Evolutionary conservation across 1,284 basidiomycete genomes (phyloP).

Genomic region (Meira nashicola): DNA sequence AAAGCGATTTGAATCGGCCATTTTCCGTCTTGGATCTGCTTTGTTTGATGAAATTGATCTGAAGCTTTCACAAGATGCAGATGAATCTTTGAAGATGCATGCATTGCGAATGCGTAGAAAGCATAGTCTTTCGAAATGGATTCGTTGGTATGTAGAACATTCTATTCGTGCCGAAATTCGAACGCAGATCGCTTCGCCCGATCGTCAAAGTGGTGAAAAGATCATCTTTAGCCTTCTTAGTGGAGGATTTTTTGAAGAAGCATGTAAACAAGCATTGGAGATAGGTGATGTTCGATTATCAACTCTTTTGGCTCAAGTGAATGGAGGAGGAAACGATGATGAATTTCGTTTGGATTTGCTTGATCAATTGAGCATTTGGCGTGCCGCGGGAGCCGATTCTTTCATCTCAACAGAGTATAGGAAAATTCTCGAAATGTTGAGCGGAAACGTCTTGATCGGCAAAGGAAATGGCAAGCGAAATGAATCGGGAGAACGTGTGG

Average conservation of each 20-base stretch:
- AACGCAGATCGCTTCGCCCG: constrained; percentile 42
- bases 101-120: constrained; percentile 65
- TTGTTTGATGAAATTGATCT: constrained; percentile 78
- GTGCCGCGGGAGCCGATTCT: constrained; percentile 68
- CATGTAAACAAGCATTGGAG: constrained; percentile 71
- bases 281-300: constrained; percentile 78
- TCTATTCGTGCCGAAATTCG: constrained; percentile 63
- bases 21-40: constrained; percentile 84
- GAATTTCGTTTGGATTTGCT: constrained; percentile 70
- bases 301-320: constrained; percentile 82
- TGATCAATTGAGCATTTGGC: constrained; percentile 79
- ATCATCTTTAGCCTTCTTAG: constrained; percentile 71
- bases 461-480: constrained; percentile 57
- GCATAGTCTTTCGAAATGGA: constrained; percentile 77
- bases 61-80: constrained; percentile 57
- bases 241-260: constrained; percentile 80
- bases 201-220: constrained; percentile 21
- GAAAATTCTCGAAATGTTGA: constrained; percentile 77
- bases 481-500: constrained; percentile 59
- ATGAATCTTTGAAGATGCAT: constrained; percentile 48
- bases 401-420: constrained; percentile 69
- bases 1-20: constrained; percentile 12
- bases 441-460: constrained; percentile 69
- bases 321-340: constrained; percentile 62
- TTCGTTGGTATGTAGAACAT: constrained; percentile 69